Percentiles rank a stretch among this genome's conserved stretches.
These are phyloP conservation scores for Claviceps sp. DNA, from an alignment of 2,329 filamentous ascomycete genomes.

Conservation along the genomic window DNA sequence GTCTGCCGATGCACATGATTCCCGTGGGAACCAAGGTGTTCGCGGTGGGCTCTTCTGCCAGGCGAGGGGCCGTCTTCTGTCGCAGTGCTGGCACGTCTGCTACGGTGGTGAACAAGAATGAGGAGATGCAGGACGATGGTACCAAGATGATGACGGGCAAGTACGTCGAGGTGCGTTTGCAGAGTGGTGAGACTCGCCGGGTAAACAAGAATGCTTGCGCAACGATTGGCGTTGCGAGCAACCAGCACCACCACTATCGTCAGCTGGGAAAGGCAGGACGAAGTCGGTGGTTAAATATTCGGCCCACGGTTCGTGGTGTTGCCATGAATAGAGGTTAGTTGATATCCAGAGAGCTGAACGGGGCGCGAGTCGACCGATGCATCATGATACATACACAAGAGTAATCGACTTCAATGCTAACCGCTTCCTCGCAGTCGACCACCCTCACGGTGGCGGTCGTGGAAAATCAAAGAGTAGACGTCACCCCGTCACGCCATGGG, in stretches of 20 bases:
- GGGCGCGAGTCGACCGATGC: not conserved
- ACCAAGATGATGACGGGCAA: constrained; percentile 52
- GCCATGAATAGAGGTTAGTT: constrained; percentile 87
- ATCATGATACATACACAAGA: too few relatives aligned
- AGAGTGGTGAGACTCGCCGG: constrained; percentile 83
- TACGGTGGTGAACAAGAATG: constrained; percentile 78
- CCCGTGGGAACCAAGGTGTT: constrained; percentile 87
- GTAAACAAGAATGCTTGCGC: constrained; percentile 88
- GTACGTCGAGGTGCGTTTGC: constrained; percentile 72
- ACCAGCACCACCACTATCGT: constrained; percentile 77
- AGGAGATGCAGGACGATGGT: constrained; percentile 50
- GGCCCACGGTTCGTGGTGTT: constrained; percentile 89
- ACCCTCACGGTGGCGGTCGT: constrained; percentile 97
- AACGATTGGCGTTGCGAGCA: constrained; percentile 89
- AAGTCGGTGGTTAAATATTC: constrained; percentile 83
- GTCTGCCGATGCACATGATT: constrained; percentile 87
- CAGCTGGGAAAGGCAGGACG: constrained; percentile 92
- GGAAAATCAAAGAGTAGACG: constrained; percentile 99
- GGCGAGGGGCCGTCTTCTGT: constrained; percentile 75
- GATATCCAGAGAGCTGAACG: not conserved
- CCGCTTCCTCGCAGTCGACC: constrained; percentile 50
- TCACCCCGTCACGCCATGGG: constrained; percentile 92
- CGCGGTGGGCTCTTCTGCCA: constrained; percentile 68
- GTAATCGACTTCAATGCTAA: not conserved
- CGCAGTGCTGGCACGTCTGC: constrained; percentile 89